Conservation (phyloP, 768 basidiomycete species). For the Tricholoma sp. region DNA sequence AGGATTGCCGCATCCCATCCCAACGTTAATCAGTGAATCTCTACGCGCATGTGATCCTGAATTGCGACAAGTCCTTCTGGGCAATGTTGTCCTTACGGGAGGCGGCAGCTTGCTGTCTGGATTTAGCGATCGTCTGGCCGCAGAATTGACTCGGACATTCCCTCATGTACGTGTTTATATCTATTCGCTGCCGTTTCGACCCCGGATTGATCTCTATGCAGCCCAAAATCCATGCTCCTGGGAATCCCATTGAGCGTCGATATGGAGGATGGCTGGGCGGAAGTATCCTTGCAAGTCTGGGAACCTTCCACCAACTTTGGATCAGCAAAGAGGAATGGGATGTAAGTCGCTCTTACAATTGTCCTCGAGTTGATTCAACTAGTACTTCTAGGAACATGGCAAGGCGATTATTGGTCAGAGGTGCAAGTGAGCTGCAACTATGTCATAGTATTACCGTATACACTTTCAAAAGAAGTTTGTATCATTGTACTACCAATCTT, state of each 20-base stretch:
- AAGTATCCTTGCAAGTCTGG: constrained; percentile 88
- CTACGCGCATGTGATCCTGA: constrained; percentile 88
- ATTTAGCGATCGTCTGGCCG: constrained; percentile 74
- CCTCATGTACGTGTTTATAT: constrained; percentile 50
- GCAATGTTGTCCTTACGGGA: constrained; percentile 94
- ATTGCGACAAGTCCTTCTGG: constrained; percentile 81
- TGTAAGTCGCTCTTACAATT: constrained; percentile 37
- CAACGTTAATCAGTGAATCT: constrained; percentile 69
- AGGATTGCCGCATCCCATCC: constrained; percentile 72
- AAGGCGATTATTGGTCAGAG: constrained; percentile 77
- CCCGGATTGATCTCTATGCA: constrained; percentile 20
- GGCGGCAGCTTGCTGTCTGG: constrained; percentile 87
- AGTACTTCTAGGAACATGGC: constrained; percentile 62
- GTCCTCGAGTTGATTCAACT: constrained; percentile 3
- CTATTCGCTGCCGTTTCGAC: constrained; percentile 1
- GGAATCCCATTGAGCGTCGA: constrained; percentile 82
- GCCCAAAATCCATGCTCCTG: constrained; percentile 90
- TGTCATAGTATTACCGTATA: too few species aligned
- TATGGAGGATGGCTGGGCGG: constrained; percentile 97
- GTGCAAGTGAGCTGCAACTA: constrained; percentile 55
- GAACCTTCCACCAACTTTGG: constrained; percentile 98
- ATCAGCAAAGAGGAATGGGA: constrained; percentile 92
- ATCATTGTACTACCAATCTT: neutral
- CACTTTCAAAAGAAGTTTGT: too few species aligned
- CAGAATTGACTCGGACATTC: constrained; percentile 70